A percentile compares a stretch with the other conserved stretches of the same genome.
Evolutionary conservation across 768 basidiomycete genomes (phyloP).

Genomic region (Pulveroboletus sp.): DNA sequence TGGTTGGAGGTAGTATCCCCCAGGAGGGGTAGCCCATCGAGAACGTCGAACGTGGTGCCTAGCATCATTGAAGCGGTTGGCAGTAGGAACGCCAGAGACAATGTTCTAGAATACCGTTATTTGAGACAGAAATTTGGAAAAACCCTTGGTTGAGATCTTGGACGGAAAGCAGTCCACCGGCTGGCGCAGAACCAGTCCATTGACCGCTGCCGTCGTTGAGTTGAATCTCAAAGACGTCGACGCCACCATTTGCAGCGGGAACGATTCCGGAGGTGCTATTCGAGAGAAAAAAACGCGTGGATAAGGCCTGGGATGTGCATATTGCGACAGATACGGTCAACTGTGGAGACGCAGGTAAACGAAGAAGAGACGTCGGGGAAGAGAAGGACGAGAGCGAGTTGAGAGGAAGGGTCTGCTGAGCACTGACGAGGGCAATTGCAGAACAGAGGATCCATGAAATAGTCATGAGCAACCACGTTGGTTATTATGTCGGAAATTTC

Average conservation of each 20-base stretch:
- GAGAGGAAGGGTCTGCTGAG: conserved; percentile 30
- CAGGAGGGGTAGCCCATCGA: conserved; percentile 47
- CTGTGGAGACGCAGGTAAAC: conserved; percentile 36
- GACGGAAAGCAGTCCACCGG: conserved; percentile 52
- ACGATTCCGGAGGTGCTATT: conserved; percentile 39
- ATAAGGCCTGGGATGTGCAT: conserved; percentile 33
- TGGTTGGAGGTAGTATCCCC: conserved; percentile 74
- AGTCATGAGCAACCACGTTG: not conserved
- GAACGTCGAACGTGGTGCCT: conserved; percentile 48
- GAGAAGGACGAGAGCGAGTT: conserved; percentile 35
- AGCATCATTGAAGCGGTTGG: not conserved
- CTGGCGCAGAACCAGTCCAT: conserved; percentile 43
- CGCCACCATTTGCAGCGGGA: conserved; percentile 37
- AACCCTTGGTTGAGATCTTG: conserved; percentile 36
- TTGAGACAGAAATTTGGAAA: conserved; percentile 59
- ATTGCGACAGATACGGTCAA: conserved; percentile 48
- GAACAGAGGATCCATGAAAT: not conserved
- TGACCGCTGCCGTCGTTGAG: conserved; percentile 46
- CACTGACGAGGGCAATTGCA: not conserved
- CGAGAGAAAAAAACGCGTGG: conserved; percentile 56
- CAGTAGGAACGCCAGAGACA: not conserved
- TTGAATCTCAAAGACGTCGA: conserved; percentile 44
- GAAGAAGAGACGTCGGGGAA: conserved; percentile 32
- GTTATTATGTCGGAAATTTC: no score
- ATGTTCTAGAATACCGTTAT: conserved; percentile 29